Evolutionary conservation across 257 asterid species (phyloP).

Genomic region (Lycium barbarum): DNA sequence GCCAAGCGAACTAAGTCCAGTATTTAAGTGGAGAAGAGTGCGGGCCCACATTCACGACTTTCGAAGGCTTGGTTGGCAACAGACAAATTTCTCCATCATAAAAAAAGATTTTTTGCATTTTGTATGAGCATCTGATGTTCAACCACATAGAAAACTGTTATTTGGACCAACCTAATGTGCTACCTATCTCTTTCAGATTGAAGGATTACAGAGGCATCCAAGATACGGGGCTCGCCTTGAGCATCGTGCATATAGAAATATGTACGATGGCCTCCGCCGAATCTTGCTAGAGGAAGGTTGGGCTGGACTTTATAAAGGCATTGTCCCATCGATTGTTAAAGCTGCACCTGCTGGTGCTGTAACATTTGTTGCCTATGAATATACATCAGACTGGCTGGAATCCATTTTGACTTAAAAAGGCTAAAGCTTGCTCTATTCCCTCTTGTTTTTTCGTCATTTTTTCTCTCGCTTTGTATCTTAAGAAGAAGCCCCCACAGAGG

Average conservation of each 20-base stretch:
- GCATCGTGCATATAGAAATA: slow-evolving; percentile 66
- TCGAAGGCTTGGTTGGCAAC: neutral
- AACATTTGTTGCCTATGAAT: slow-evolving; percentile 87
- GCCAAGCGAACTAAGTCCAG: neutral
- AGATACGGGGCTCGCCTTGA: slow-evolving; percentile 91
- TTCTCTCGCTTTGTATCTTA: neutral
- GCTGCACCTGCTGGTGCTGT: slow-evolving; percentile 99
- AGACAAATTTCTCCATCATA: neutral
- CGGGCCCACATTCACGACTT: neutral
- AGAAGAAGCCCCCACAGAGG: slow-evolving; percentile 13
- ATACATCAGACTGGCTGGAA: slow-evolving; percentile 78
- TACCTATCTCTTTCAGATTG: slow-evolving; percentile 54
- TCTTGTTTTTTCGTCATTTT: slow-evolving; percentile 14
- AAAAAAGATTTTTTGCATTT: neutral
- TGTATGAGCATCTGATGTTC: neutral
- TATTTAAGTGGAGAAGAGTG: neutral
- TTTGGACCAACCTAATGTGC: neutral
- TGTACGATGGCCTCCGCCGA: slow-evolving; percentile 67
- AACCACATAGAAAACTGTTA: neutral
- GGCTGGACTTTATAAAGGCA: slow-evolving; percentile 92
- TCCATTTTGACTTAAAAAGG: slow-evolving; percentile 54
- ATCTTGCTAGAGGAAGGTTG: slow-evolving; percentile 71
- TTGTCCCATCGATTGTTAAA: slow-evolving; percentile 82
- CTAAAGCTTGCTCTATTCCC: neutral
- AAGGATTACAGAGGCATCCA: slow-evolving; percentile 81